Evolutionary conservation across 129 eudicot species (phyloP), one percentile per base, ranked within the genome.

Genomic region (Artemisia tridentata): DNA sequence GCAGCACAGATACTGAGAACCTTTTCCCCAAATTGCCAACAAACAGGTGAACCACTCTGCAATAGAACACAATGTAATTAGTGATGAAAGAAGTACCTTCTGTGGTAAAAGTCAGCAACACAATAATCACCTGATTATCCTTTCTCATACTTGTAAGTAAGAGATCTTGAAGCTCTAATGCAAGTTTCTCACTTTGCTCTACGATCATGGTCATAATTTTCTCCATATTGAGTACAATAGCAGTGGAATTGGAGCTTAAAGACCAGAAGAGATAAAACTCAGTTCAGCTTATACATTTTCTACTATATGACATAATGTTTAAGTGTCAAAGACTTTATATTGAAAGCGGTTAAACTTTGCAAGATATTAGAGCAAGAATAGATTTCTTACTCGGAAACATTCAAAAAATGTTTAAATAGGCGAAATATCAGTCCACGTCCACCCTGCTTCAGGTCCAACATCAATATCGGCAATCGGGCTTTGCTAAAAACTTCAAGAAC

Each of bases 161-260:
- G 49, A 81, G 71, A 38, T 17, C 69, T 17, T 78, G 50, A 81
- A 85, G 86, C 68, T 80, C 82, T 14, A 8, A 7, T 20, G 70
- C 23, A 3, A 71, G 61, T 23, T 49, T 48, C 23, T 72, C 78
- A 54, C 84, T 75, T 69, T 81, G 78, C 11, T 81, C 70, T 43
- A 85, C 65, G 62, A 79, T 45, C 49, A 75, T 60, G 59, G 69
- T 72, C 89, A 85, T 85, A 14, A 75, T 79, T 27, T 47, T 73
- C 73, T 72, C 82, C 84, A 85, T 81, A 11, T 78, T 46, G 1
- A 63, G 21, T 57, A 79, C 77, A 72, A 69, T 48, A 31, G 60
- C 80, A 27, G 75, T 62, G 20, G 63, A 72, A 72, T 69, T 72
- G 38, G 77, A 75, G 67, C 84, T 81, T 31, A 6, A 56, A 41